Conservation (phyloP, 1,284 basidiomycete species). For the Ceratobasidium sp. region DNA sequence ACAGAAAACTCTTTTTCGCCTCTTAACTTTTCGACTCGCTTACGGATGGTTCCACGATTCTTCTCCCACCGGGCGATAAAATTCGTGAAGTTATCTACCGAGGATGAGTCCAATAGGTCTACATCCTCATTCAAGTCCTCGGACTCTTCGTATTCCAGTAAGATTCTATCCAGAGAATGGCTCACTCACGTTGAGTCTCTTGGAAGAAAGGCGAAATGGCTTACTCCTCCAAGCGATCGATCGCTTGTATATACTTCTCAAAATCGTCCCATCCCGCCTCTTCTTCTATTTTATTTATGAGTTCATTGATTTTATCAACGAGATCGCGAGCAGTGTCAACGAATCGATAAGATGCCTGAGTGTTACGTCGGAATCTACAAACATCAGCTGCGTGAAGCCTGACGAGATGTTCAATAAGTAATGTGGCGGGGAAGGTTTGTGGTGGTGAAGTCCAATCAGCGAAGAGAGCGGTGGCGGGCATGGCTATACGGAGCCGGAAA, state of each 20-base stretch:
- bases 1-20: neutral
- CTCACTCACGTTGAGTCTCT: too few species aligned
- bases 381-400: constrained; percentile 13
- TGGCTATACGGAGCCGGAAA: neutral
- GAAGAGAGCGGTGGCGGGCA: neutral
- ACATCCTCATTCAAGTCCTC: constrained; percentile 1
- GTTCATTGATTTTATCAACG: constrained; percentile 26
- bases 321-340: constrained; percentile 14
- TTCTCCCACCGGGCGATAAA: constrained; percentile 21
- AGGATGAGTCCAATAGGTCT: neutral
- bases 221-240: constrained; percentile 38
- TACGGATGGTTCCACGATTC: neutral
- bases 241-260: constrained; percentile 11
- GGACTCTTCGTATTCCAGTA: neutral
- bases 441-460: neutral
- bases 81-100: neutral
- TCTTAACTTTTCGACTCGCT: neutral
- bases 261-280: neutral
- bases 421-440: neutral
- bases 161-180: neutral
- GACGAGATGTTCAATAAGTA: constrained; percentile 3
- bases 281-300: neutral
- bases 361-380: constrained; percentile 24
- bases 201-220: neutral
- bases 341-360: constrained; percentile 23